These are phyloP conservation scores for Phlebiopsis flavidoalba DNA, from an alignment of 768 basidiomycete genomes.

Conservation along the genomic window DNA sequence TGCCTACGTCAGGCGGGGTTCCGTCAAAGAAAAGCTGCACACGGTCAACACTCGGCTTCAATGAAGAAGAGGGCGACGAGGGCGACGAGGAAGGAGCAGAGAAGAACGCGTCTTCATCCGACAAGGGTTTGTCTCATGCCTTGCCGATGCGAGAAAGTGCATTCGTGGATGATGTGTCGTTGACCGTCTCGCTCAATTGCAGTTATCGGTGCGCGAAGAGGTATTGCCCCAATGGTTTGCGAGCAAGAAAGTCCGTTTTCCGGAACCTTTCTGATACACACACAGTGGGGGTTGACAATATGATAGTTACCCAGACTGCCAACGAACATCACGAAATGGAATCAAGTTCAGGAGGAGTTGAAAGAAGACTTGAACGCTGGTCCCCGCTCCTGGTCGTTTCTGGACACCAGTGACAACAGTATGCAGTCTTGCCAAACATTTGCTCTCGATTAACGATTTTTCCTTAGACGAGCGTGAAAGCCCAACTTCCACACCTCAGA, in stretches of 20 bases:
- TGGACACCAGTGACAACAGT: conserved; percentile 7
- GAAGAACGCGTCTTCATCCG: conserved; percentile 27
- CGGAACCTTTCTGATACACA: no score
- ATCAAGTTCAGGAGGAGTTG: conserved; percentile 88
- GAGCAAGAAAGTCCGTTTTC: conserved; percentile 66
- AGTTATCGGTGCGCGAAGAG: conserved; percentile 56
- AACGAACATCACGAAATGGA: conserved; percentile 97
- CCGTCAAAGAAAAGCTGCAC: conserved; percentile 32
- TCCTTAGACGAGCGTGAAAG: conserved; percentile 3
- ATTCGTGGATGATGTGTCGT: conserved; percentile 22
- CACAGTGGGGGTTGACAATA: background rate
- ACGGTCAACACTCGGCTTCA: conserved; percentile 58
- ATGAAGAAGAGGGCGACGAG: conserved; percentile 47
- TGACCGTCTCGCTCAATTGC: conserved; percentile 26
- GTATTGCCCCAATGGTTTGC: conserved; percentile 78
- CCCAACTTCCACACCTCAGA: no score
- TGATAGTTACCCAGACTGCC: conserved; percentile 59
- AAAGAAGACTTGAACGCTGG: conserved; percentile 22
- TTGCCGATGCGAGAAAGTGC: conserved; percentile 21
- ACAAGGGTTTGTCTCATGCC: conserved; percentile 44
- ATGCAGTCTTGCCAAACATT: conserved; percentile 3
- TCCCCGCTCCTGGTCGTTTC: conserved; percentile 5
- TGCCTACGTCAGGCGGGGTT: conserved; percentile 19
- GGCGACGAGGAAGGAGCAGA: conserved; percentile 34
- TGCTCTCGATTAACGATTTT: conserved; percentile 1